Evolutionary conservation across 345 rosid species (phyloP).

Genomic region (Carallia brachiata): DNA sequence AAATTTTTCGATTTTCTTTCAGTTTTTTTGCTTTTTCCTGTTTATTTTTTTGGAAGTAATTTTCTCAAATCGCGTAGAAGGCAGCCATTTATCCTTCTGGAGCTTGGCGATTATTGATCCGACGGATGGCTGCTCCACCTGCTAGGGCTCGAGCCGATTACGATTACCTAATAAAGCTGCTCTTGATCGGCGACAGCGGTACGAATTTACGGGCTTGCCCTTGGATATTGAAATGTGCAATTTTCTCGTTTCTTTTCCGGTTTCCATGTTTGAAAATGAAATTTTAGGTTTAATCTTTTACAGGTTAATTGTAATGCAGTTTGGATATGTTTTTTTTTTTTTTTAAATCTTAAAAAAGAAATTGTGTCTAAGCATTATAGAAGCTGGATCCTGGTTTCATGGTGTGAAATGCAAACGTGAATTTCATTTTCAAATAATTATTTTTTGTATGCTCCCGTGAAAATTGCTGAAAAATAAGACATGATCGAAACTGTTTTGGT

Average conservation of each 20-base stretch:
- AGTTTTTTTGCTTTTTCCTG: background rate
- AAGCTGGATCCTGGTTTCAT: no score
- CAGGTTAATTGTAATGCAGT: no score
- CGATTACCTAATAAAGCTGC: constrained; percentile 51
- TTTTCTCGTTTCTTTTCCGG: background rate
- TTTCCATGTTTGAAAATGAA: background rate
- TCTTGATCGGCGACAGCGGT: constrained; percentile 55
- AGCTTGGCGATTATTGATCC: background rate
- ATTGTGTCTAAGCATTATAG: no score
- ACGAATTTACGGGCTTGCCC: constrained; percentile 8
- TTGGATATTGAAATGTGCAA: background rate
- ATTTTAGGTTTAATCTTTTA: no score
- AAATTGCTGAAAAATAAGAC: no score
- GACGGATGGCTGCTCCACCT: constrained; percentile 44
- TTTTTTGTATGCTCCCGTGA: no score
- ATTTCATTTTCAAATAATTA: no score
- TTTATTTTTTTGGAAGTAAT: background rate
- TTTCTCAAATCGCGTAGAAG: background rate
- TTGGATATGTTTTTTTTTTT: no score
- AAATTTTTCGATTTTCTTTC: background rate
- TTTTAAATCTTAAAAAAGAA: no score
- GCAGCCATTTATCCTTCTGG: background rate
- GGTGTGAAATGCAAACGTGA: no score
- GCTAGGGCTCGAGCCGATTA: constrained; percentile 55
- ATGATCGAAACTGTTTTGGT: no score